These are phyloP conservation scores for Hanseniaspora valbyensis DNA, from an alignment of 805 yeast species.

Conservation along the genomic window DNA sequence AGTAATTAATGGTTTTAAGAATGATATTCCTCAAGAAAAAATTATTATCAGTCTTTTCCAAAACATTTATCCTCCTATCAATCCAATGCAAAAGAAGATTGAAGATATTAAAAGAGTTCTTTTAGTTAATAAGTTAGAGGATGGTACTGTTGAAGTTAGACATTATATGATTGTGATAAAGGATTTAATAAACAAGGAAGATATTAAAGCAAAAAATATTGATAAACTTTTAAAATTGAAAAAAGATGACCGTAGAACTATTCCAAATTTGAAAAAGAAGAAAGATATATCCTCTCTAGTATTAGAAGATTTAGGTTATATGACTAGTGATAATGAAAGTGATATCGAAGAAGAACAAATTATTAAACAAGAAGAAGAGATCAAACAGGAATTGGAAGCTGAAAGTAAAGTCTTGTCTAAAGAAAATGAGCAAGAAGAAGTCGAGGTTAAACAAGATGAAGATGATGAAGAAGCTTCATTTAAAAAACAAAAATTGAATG, in stretches of 20 bases:
- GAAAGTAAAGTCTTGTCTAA: constrained; percentile 20
- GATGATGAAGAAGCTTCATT: constrained; percentile 17
- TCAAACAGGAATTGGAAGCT: constrained; percentile 34
- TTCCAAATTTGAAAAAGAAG: constrained; percentile 60
- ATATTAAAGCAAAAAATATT: constrained; percentile 54
- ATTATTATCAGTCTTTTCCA: constrained; percentile 82
- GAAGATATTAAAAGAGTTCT: constrained; percentile 70
- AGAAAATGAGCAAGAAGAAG: constrained; percentile 22
- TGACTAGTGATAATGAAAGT: constrained; percentile 84
- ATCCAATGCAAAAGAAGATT: constrained; percentile 71
- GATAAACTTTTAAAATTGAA: constrained; percentile 32
- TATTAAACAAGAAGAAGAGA: constrained; percentile 38
- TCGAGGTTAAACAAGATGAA: constrained; percentile 14
- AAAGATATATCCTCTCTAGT: constrained; percentile 74
- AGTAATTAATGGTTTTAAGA: constrained; percentile 79
- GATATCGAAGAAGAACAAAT: constrained; percentile 66
- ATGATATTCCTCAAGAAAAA: constrained; percentile 54
- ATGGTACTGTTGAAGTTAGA: constrained; percentile 70
- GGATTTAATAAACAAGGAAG: constrained; percentile 60
- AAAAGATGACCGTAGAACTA: constrained; percentile 20
- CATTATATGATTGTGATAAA: constrained; percentile 85
- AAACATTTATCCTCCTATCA: constrained; percentile 89
- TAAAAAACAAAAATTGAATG: constrained; percentile 16
- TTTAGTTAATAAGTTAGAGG: constrained; percentile 63
- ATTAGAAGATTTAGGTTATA: constrained; percentile 63